Base-by-base conservation (phyloP, 441 rosid genomes). In the Metrosideros polymorpha region DNA sequence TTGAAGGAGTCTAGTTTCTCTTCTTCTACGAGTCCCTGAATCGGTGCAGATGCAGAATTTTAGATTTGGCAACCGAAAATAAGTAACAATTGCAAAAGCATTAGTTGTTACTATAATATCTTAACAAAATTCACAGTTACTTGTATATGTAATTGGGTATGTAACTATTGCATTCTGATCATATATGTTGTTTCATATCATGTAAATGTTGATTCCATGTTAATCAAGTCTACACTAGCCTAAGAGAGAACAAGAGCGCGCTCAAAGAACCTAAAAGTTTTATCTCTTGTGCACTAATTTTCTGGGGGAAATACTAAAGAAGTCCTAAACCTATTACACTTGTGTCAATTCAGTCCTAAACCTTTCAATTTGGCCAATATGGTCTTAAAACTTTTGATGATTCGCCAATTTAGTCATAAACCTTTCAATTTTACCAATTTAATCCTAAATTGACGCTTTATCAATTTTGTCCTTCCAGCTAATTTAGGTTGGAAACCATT, bases 1-100 rank as follows among this genome's bases (percentile, higher is more conserved):
- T 90, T 88, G 90, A 93, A 92, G 51, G 91, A 84, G 66, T 90
- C 89, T 43, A 89, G 14, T n/a, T 88, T 88, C 12, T 84, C 61
- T 47, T 89, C 89, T 83, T 89, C 88, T 47, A 91, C 86, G 5
- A 86, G 77, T 3, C 91, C 93, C 92, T 91, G 27, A 19, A 63
- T 63, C 35, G 32, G 43, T 32, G 25, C 13, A 63, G 9, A 29
- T 53, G 76, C 7, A 57, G 49, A 57, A 79, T 18, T 43, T 29
- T 35, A 32, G 54, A 27, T 82, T 50, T 43, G 47, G 35, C 54
- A 14, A 27, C 6, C 22, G 43, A 1, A 18, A 2, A 18, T 10
- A 32, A 18, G 27, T 8, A 22, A 63, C 43, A 18, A 32, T 5
- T 19, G 27, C 43, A 63, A 63, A 17, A 61, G 9, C 75, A 61